Evolutionary conservation across 805 yeast genomes (phyloP).

Genomic region (Metschnikowia noctiluminum): DNA sequence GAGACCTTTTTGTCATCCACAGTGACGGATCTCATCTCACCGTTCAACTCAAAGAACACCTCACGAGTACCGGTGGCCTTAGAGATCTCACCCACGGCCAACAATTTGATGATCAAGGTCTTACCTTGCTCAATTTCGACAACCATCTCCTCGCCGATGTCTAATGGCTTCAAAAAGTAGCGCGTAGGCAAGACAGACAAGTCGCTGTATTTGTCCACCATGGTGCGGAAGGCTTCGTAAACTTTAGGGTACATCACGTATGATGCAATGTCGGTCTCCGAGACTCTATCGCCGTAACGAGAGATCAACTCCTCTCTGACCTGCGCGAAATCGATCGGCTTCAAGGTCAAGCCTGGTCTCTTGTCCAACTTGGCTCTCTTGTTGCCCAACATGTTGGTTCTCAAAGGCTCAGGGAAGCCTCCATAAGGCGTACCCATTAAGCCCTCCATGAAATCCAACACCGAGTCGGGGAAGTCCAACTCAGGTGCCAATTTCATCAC

Average conservation of each 20-base stretch:
- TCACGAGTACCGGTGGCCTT: slow-evolving; percentile 87
- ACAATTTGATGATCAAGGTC: slow-evolving; percentile 81
- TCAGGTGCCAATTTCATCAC: slow-evolving; percentile 83
- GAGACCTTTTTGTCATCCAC: slow-evolving; percentile 86
- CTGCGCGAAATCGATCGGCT: slow-evolving; percentile 74
- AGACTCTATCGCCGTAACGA: slow-evolving; percentile 69
- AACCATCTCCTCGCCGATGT: slow-evolving; percentile 80
- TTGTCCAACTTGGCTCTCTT: slow-evolving; percentile 85
- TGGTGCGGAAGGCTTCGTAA: slow-evolving; percentile 79
- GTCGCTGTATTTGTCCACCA: slow-evolving; percentile 80
- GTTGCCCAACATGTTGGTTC: slow-evolving; percentile 85
- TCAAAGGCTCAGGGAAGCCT: slow-evolving; percentile 99
- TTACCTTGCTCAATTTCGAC: slow-evolving; percentile 95
- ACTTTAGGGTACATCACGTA: slow-evolving; percentile 98
- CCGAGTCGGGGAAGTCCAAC: slow-evolving; percentile 98
- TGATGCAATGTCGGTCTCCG: slow-evolving; percentile 89
- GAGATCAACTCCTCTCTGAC: slow-evolving; percentile 70
- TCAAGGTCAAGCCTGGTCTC: slow-evolving; percentile 90
- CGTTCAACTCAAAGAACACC: slow-evolving; percentile 96
- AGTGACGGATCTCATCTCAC: slow-evolving; percentile 95
- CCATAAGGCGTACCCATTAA: slow-evolving; percentile 99
- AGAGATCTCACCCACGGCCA: slow-evolving; percentile 89
- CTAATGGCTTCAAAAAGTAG: slow-evolving; percentile 83
- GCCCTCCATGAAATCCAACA: slow-evolving; percentile 97
- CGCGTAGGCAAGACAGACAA: slow-evolving; percentile 91